Base-by-base conservation (phyloP, 2,329 filamentous ascomycete genomes). In the Nannizziopsis arthrosporioides region DNA sequence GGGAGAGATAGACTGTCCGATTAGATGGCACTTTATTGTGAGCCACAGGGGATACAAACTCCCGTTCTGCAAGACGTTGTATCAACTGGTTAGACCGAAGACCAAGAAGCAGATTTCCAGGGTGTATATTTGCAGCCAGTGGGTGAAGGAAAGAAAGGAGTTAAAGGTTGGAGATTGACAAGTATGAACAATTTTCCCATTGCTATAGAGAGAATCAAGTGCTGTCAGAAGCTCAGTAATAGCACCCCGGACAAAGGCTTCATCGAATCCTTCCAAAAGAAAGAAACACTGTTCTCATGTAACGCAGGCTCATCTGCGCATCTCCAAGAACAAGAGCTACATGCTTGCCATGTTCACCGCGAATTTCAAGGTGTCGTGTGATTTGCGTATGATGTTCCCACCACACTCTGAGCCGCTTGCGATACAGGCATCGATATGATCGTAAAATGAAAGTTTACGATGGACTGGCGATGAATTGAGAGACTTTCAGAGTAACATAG, bases 21-120 rank as follows among this genome's bases (percentile, higher is more conserved):
- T n/a, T 53, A 17, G 60, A 58, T 7, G 52, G 55, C 1, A 68
- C 36, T 12, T 56, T 39, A 47, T 74, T 74, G 3, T 69, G 59
- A 3, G 68, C 61, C 2, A 58, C 55, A 43, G 51, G 63, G 51
- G 47, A 51, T 10, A 27, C 49, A 14, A 51, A 53, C 49, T 67
- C 63, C 3, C 44, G 54, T 32, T 61, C 49, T 49, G 63, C 61
- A 14, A 67, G 58, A 0, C 42, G 41, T 38, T 44, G 36, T 2
- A 68, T 44, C 3, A 62, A 27, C 8, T 51, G 50, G 6, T 59
- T 55, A 40, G 68, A 61, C 8, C 56, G 53, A 17, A 59, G 46
- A 2, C 53, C 55, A 0, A 64, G 47, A 10, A 68, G 56, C 42
- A 68, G 52, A 32, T 68, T 67, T 2, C 57, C 57, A 1, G 56